Evolutionary conservation across 345 rosid species (phyloP), one percentile per base, ranked within the genome.

Genomic region (Capsella bursapastoris): DNA sequence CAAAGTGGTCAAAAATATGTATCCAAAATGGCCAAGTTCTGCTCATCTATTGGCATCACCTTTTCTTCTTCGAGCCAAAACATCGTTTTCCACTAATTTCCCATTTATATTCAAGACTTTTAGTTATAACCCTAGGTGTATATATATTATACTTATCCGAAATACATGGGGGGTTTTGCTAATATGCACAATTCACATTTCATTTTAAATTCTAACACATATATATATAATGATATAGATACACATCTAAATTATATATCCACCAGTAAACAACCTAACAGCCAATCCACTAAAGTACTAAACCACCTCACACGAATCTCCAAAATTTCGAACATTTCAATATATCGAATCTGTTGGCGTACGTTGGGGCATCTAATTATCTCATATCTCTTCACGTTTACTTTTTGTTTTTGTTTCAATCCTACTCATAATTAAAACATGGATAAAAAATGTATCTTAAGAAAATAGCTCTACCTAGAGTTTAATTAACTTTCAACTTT

Each of bases 71-170:
- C 37, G 57, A 70, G 71, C 71, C 80, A 64, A 77, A 76, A 48
- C 75, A 70, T 70, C 76, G 16, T 70, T 77, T 77, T 77, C 76
- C 55, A 77, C 55, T 70, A 47, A 76, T 55, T 69, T 16, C 18
- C 51, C 59, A 73, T 51, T 25, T 25, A 35, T 64, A 6, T 65
- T 65, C 60, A 29, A 48, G 67, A 67, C 61, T 51, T 51, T 22
- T 22, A 22, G 2, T 22, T 35, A 76, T 56, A 45, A 62, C 65
- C 64, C 40, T 70, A 64, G 14, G 40, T 57, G 60, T 65, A 28
- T 57, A 8, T 63, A 47, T 57, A 9, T 63, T 63, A 64, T 48
- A 56, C 75, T 47, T 76, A 64, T 76, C 74, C 65, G 48, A 61
- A 61, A 68, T 75, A 14, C 62, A 18, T 25, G 40, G 40, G 40